Evolutionary conservation across 2,329 filamentous ascomycete species (phyloP).

Genomic region (Xylaria sp.): DNA sequence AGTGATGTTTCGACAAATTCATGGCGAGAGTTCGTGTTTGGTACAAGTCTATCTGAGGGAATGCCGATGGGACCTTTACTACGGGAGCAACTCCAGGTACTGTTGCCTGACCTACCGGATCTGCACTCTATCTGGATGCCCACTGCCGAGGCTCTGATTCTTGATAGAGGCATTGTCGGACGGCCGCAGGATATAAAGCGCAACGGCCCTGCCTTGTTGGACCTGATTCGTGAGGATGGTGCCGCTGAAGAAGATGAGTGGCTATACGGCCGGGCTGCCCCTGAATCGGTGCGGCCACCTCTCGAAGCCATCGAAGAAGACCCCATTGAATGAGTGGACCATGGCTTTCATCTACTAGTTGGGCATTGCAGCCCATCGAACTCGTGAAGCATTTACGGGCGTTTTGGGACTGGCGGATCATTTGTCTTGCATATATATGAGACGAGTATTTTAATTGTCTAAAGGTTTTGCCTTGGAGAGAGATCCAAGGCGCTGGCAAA

Average conservation of each 20-base stretch:
- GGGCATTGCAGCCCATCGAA: constrained; percentile 20
- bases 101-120: constrained; percentile 67
- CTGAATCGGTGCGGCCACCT: constrained; percentile 66
- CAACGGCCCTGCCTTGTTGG: constrained; percentile 70
- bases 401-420: constrained; percentile 40
- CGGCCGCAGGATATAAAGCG: constrained; percentile 70
- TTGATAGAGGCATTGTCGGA: constrained; percentile 68
- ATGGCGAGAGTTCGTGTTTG: constrained; percentile 61
- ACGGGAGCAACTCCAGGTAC: constrained; percentile 60
- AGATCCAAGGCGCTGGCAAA: constrained; percentile 34
- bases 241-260: constrained; percentile 70
- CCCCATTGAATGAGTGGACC: constrained; percentile 51
- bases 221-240: constrained; percentile 72
- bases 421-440: constrained; percentile 38
- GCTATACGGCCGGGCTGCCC: constrained; percentile 66
- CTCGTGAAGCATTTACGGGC: constrained; percentile 48
- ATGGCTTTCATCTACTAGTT: constrained; percentile 24
- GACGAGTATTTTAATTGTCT: constrained; percentile 36
- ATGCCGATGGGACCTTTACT: constrained; percentile 69
- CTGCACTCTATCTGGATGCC: constrained; percentile 71
- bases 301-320: constrained; percentile 65
- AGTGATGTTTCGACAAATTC: constrained; percentile 46
- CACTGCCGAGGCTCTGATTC: constrained; percentile 71
- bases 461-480: constrained; percentile 18
- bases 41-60: constrained; percentile 69